Evolutionary conservation across 306 rosid genomes (phyloP), one percentile per base, ranked within the genome.

Genomic region (Crataegus laevigata): DNA sequence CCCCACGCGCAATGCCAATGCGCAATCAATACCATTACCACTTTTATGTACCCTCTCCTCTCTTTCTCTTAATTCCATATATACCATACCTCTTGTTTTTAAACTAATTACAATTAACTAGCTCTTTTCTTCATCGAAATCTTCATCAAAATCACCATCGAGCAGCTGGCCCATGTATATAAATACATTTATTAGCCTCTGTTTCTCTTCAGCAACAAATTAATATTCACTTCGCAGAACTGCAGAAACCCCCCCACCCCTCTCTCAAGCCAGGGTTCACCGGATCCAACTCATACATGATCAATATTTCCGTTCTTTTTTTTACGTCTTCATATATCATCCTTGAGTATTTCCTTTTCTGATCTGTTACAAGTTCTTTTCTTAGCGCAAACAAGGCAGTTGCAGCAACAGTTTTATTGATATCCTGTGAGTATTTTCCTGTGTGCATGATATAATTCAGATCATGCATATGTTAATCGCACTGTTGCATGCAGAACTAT

Each of bases 1-100:
- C 88, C 96, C 98, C 98, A 93, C 96, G 96, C 98, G 96, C 91
- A 30, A 62, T 29, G 54, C 9, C 67, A 29, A 28, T 29, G 32
- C 29, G 30, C 29, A 93, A 86, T 93, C 96, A 88, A 76, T 86
- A 79, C 54, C 73, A 9, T n/a, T 50, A 32, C 68, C 43, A 80
- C 75, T 81, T 75, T 62, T 66, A 43, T 55, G 42, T 72, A 50
- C 26, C 71, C 25, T 36, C 26, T 74, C 43, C 55, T 11, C 29
- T 45, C 17, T 6, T 52, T 40, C 34, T 68, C 28, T 58, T 29
- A 51, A 28, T 28, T 50, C 43, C 59, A 50, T 50, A 36, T 36
- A 36, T 36, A 17, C 21, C 54, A 47, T 47, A 15, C 2, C 66
- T 67, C 21, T 24, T 60, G 32, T 26, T 26, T 28, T 24, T 60